These are phyloP conservation scores for Chamaenerion angustifolium DNA, from an alignment of 345 rosid genomes.

Conservation along the genomic window DNA sequence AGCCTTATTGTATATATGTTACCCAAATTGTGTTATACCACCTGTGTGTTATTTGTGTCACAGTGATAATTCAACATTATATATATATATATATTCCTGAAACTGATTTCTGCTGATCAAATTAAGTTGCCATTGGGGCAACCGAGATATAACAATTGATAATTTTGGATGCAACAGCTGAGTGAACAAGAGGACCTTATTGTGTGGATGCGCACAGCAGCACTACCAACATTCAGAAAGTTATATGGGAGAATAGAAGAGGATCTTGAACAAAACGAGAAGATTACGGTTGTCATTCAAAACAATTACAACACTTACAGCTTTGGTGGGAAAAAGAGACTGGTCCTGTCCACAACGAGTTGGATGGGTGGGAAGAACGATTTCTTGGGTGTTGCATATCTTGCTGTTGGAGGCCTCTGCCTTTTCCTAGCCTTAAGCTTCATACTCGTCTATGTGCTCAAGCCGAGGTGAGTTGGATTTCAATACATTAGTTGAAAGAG, in stretches of 20 bases:
- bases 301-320: constrained; percentile 36
- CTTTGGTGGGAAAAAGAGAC: constrained; percentile 22
- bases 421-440: constrained; percentile 24
- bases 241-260: constrained; percentile 31
- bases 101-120: neutral
- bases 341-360: constrained; percentile 26
- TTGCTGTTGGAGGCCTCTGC: constrained; percentile 22
- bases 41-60: no score
- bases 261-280: constrained; percentile 19
- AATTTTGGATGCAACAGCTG: constrained; percentile 12
- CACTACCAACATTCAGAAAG: constrained; percentile 32
- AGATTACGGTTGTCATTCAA: constrained; percentile 19
- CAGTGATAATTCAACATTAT: no score
- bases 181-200: constrained; percentile 34
- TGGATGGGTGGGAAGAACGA: constrained; percentile 35
- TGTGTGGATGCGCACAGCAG: constrained; percentile 40
- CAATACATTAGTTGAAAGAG: neutral
- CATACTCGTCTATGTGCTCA: constrained; percentile 17
- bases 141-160: no score
- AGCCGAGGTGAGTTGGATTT: constrained; percentile 20
- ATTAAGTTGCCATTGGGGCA: neutral
- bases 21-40: no score
- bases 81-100: no score
- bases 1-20: no score
- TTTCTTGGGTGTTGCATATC: constrained; percentile 27